A percentile compares a stretch with the other conserved stretches of the same genome.
These are phyloP conservation scores for Chaetothyriales sp. DNA, from an alignment of 2,329 filamentous ascomycete genomes.

Conservation along the genomic window DNA sequence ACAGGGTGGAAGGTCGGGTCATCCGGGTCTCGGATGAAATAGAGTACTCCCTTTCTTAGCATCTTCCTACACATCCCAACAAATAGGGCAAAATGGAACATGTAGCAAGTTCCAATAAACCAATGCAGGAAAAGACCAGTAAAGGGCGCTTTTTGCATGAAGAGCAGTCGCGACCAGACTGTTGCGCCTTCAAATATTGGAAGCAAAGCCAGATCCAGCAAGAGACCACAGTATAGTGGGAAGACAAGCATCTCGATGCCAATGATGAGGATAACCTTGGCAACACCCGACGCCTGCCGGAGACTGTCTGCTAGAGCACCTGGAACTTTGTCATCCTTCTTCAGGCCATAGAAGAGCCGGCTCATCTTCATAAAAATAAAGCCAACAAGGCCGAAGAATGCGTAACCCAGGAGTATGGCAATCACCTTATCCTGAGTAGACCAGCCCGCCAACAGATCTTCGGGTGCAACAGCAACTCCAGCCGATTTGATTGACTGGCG, in stretches of 20 bases:
- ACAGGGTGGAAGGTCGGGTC: constrained; percentile 97
- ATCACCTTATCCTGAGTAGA: constrained; percentile 50
- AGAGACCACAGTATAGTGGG: constrained; percentile 81
- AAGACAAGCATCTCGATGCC: constrained; percentile 98
- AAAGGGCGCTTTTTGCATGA: constrained; percentile 62
- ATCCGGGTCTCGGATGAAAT: constrained; percentile 95
- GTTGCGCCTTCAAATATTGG: constrained; percentile 77
- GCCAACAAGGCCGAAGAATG: constrained; percentile 57
- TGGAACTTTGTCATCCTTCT: constrained; percentile 46
- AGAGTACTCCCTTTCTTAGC: constrained; percentile 84
- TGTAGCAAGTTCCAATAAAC: constrained; percentile 97
- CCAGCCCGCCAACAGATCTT: constrained; percentile 50
- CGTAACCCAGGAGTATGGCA: constrained; percentile 69
- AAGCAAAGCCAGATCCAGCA: constrained; percentile 75
- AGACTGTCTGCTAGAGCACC: constrained; percentile 66
- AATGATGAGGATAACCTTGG: constrained; percentile 97
- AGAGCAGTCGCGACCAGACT: constrained; percentile 59
- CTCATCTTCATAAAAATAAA: constrained; percentile 65
- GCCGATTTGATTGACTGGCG: background rate
- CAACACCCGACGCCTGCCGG: constrained; percentile 84
- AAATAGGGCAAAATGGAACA: constrained; percentile 98
- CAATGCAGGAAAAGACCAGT: constrained; percentile 95
- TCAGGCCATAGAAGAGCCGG: constrained; percentile 47
- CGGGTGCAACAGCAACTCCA: background rate
- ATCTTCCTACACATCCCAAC: constrained; percentile 99